These are phyloP conservation scores for Pichia pseudocactophila DNA, from an alignment of 805 yeast genomes.

Conservation along the genomic window DNA sequence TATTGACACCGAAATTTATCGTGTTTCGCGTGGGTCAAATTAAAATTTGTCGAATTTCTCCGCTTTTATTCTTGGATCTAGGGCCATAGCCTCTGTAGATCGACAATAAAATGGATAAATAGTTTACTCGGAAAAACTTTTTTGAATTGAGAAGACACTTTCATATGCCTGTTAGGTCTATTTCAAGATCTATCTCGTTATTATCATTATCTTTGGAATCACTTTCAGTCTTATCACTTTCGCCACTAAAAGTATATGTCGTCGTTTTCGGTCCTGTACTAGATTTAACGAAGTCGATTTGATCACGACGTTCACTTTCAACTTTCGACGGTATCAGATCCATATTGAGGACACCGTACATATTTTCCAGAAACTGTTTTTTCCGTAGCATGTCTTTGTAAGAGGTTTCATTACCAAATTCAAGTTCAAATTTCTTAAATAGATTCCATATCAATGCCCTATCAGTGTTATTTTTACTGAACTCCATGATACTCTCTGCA, in stretches of 20 bases:
- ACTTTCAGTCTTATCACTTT: constrained; percentile 1
- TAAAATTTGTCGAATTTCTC: too few relatives aligned
- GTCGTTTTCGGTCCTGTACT: constrained; percentile 29
- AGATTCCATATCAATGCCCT: constrained; percentile 42
- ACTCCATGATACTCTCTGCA: constrained; percentile 33
- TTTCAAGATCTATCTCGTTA: constrained; percentile 53
- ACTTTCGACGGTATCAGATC: constrained; percentile 10
- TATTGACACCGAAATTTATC: too few relatives aligned
- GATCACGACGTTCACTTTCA: constrained; percentile 17
- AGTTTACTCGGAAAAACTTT: too few relatives aligned
- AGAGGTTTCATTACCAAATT: constrained; percentile 59
- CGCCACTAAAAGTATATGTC: constrained; percentile 16
- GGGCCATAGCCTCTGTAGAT: too few relatives aligned
- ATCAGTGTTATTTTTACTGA: constrained; percentile 19
- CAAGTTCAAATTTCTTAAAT: constrained; percentile 72
- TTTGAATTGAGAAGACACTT: too few relatives aligned
- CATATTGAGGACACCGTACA: background rate
- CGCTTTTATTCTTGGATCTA: too few relatives aligned
- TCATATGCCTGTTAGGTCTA: too few relatives aligned
- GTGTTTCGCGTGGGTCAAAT: too few relatives aligned
- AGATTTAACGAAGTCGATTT: constrained; percentile 43
- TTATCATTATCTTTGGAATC: constrained; percentile 23
- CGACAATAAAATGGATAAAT: too few relatives aligned
- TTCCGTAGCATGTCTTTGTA: constrained; percentile 65
- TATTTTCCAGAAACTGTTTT: constrained; percentile 34